Evolutionary conservation across 164 flowering plant species (phyloP).

Genomic region (Platanus orientalis): DNA sequence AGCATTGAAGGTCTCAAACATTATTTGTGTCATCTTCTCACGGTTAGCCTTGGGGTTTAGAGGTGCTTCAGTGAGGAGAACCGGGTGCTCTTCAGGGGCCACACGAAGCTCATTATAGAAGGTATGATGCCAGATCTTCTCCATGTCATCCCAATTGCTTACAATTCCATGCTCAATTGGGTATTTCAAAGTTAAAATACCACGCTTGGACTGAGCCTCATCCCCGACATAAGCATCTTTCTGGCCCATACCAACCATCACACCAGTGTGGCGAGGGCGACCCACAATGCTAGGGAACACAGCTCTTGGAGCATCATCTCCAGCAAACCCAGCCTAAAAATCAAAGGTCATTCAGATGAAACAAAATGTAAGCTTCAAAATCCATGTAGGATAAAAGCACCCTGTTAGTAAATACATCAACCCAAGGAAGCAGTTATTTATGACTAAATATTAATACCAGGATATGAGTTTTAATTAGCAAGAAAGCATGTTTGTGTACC

Average conservation of each 20-base stretch:
- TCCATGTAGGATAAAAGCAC: not conserved
- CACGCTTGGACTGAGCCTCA: slow-evolving; percentile 78
- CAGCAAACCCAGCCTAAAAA: slow-evolving; percentile 72
- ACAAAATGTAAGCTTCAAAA: not conserved
- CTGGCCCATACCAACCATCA: slow-evolving; percentile 89
- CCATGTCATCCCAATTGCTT: slow-evolving; percentile 61
- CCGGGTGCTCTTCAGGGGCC: slow-evolving; percentile 78
- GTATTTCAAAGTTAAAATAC: slow-evolving; percentile 66
- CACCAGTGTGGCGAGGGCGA: slow-evolving; percentile 81
- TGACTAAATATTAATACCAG: not conserved
- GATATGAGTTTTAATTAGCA: not conserved
- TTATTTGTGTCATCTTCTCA: slow-evolving; percentile 76
- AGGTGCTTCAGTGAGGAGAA: slow-evolving; percentile 74
- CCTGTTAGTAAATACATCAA: too few relatives aligned
- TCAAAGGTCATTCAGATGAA: not conserved
- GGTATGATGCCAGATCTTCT: slow-evolving; percentile 60
- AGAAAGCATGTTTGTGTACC: not conserved
- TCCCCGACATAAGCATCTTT: slow-evolving; percentile 85
- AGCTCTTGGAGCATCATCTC: slow-evolving; percentile 83
- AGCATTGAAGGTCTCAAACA: slow-evolving; percentile 74
- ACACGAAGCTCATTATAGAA: slow-evolving; percentile 82
- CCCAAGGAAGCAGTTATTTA: too few relatives aligned
- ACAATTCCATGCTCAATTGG: slow-evolving; percentile 60
- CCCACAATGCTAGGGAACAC: slow-evolving; percentile 79
- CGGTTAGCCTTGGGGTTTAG: slow-evolving; percentile 76